These are phyloP conservation scores for Penicillium pulvis DNA, from an alignment of 495 filamentous ascomycete species.

Conservation along the genomic window DNA sequence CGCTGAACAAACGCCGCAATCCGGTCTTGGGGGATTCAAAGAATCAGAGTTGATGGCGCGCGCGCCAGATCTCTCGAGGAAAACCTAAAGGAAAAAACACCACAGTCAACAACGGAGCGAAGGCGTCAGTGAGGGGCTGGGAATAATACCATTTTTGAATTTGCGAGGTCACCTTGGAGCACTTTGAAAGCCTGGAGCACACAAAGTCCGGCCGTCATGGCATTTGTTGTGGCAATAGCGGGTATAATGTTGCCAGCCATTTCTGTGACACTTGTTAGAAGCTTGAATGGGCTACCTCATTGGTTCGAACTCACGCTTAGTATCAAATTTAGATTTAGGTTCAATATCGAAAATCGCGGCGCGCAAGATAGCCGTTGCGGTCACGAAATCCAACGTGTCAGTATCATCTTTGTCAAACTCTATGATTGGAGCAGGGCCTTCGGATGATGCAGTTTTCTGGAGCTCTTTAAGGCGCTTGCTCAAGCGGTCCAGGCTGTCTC, in stretches of 20 bases:
- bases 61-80: slow-evolving; percentile 72
- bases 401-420: slow-evolving; percentile 96
- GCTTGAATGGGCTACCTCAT: neutral
- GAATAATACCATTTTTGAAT: slow-evolving; percentile 56
- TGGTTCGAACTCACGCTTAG: slow-evolving; percentile 64
- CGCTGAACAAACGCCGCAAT: slow-evolving; percentile 80
- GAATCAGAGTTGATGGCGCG: slow-evolving; percentile 74
- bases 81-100: slow-evolving; percentile 54
- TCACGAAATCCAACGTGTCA: slow-evolving; percentile 94
- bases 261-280: slow-evolving; percentile 46
- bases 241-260: slow-evolving; percentile 99
- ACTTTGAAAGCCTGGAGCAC: slow-evolving; percentile 95
- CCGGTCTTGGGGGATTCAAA: slow-evolving; percentile 72
- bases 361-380: slow-evolving; percentile 84
- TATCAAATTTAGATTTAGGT: slow-evolving; percentile 87
- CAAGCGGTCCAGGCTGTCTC: slow-evolving; percentile 65
- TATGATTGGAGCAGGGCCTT: slow-evolving; percentile 63
- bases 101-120: slow-evolving; percentile 5
- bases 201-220: slow-evolving; percentile 90
- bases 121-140: neutral
- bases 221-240: slow-evolving; percentile 97
- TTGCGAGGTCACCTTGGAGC: slow-evolving; percentile 67
- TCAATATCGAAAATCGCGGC: slow-evolving; percentile 87
- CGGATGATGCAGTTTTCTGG: slow-evolving; percentile 42
- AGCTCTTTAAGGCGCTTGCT: slow-evolving; percentile 70